These are phyloP conservation scores for Fraxinus excelsior DNA, from an alignment of 257 asterid species.

Conservation along the genomic window DNA sequence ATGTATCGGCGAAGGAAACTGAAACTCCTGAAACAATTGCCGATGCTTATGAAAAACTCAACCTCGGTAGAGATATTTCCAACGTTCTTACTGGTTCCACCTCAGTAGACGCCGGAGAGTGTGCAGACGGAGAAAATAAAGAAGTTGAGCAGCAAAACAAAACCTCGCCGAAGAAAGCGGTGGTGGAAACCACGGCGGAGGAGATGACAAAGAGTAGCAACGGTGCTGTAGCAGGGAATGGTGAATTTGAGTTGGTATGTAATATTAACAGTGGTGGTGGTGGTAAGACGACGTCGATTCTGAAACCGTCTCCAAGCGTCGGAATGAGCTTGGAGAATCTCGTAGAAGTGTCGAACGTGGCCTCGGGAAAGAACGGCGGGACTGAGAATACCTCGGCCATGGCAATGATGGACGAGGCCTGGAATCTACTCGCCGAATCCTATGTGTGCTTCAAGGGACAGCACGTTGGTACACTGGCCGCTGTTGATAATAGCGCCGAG, in stretches of 20 bases:
- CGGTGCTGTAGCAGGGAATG: constrained; percentile 20
- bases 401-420: constrained; percentile 59
- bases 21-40: constrained; percentile 21
- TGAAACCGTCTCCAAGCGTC: constrained; percentile 45
- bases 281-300: constrained; percentile 29
- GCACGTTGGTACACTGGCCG: constrained; percentile 51
- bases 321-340: constrained; percentile 29
- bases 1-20: constrained; percentile 4
- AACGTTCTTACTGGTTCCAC: constrained; percentile 5
- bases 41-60: constrained; percentile 35
- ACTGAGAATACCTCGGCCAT: constrained; percentile 29
- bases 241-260: constrained; percentile 20
- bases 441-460: constrained; percentile 40
- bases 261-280: constrained; percentile 14
- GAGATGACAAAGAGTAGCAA: constrained; percentile 1
- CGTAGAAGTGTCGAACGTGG: constrained; percentile 26
- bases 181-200: background rate
- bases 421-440: constrained; percentile 41
- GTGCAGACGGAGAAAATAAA: background rate
- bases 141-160: background rate
- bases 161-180: background rate
- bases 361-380: constrained; percentile 21
- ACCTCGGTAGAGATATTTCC: constrained; percentile 16
- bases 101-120: constrained; percentile 13
- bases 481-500: constrained; percentile 40